Conservation (phyloP, 352 stramenopile genomes). For the Pythium brachiatum region DNA sequence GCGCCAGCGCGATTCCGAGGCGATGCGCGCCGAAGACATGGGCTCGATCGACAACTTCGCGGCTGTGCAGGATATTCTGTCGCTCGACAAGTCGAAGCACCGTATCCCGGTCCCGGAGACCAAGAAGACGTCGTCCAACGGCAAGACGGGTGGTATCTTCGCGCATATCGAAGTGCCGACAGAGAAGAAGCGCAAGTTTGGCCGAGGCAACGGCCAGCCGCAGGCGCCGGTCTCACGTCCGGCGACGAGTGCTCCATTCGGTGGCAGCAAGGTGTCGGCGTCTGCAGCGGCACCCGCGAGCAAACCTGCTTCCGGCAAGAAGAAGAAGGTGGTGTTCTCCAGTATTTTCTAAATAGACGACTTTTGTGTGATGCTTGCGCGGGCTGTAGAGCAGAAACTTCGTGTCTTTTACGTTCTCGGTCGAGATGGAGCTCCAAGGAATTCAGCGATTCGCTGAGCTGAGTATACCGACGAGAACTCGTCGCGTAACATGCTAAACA, state of each 20-base stretch:
- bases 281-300: conserved; percentile 1
- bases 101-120: conserved; percentile 50
- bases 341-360: conserved; percentile 58
- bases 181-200: conserved; percentile 66
- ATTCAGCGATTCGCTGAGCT: neutral
- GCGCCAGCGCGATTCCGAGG: conserved; percentile 77
- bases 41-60: conserved; percentile 88
- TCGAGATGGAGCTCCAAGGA: neutral
- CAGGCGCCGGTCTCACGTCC: conserved; percentile 1
- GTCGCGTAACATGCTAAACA: conserved; percentile 9
- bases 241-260: conserved; percentile 16
- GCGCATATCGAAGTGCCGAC: conserved; percentile 65
- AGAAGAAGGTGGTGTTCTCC: conserved; percentile 83
- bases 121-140: conserved; percentile 41
- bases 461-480: conserved; percentile 18
- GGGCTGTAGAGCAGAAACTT: neutral
- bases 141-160: conserved; percentile 84
- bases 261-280: conserved; percentile 7
- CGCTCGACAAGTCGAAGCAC: conserved; percentile 70
- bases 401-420: neutral
- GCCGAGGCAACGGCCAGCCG: conserved; percentile 9
- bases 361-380: conserved; percentile 9
- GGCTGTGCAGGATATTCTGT: conserved; percentile 74
- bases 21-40: conserved; percentile 68
- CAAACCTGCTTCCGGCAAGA: conserved; percentile 40